Percentiles rank a stretch among this genome's conserved stretches.
Evolutionary conservation across 306 rosid genomes (phyloP).

Genomic region (Styphnolobium japonicum): DNA sequence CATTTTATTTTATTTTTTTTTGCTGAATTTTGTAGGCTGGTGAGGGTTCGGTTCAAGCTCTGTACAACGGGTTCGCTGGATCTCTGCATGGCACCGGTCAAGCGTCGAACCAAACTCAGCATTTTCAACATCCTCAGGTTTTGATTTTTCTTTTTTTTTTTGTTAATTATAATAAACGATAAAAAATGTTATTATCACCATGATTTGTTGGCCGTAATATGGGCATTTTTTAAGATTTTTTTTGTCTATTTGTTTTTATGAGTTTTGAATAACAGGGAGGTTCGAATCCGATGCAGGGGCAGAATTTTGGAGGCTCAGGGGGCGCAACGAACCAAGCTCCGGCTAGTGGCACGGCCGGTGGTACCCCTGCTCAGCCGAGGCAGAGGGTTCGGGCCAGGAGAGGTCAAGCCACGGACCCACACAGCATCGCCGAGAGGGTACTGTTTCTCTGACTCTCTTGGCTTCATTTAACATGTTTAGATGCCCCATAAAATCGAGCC

Average conservation of each 20-base stretch:
- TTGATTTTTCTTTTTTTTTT: neutral
- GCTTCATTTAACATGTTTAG: constrained; percentile 20
- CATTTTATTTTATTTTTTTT: too few species aligned
- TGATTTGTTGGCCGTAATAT: too few species aligned
- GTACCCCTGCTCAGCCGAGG: constrained; percentile 66
- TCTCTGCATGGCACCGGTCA: constrained; percentile 44
- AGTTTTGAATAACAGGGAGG: constrained; percentile 26
- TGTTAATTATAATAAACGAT: too few species aligned
- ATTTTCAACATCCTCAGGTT: constrained; percentile 71
- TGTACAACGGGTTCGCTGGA: constrained; percentile 61
- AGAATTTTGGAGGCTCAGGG: constrained; percentile 47
- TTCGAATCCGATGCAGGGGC: constrained; percentile 37
- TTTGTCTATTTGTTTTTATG: neutral
- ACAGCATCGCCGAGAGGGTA: constrained; percentile 97
- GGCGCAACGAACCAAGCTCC: constrained; percentile 47
- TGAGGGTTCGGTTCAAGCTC: constrained; percentile 51
- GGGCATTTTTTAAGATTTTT: too few species aligned
- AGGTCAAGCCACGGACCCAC: constrained; percentile 99
- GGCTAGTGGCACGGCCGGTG: too few species aligned
- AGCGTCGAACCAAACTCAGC: constrained; percentile 47
- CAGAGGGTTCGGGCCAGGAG: constrained; percentile 91
- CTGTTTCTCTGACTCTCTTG: neutral
- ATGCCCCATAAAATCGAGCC: constrained; percentile 19
- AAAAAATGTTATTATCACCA: neutral
- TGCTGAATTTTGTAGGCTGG: constrained; percentile 29